phyloP scores from a whole-genome alignment of 2,329 filamentous ascomycete genomes.

The Diaporthe humulicola region DNA sequence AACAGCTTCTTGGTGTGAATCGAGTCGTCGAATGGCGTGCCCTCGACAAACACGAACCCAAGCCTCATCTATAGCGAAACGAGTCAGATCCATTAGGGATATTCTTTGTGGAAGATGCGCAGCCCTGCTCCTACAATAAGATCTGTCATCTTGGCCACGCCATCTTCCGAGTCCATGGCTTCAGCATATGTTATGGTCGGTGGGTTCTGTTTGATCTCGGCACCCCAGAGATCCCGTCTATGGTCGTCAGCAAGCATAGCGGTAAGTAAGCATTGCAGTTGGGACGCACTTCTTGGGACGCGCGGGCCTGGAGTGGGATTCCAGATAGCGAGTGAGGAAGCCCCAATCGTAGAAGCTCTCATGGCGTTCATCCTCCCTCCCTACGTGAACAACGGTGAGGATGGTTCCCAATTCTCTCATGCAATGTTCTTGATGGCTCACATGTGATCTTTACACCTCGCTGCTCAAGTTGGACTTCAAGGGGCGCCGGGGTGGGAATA shows the following conservation, averaged over 20 bases:
- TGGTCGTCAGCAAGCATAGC: neutral
- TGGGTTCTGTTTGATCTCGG: constrained; percentile 56
- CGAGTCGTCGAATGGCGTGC: constrained; percentile 74
- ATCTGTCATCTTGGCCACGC: constrained; percentile 72
- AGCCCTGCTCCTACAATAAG: constrained; percentile 67
- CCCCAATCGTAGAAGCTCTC: constrained; percentile 75
- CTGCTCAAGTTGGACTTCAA: constrained; percentile 49
- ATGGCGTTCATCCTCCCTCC: constrained; percentile 76
- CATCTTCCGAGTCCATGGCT: constrained; percentile 69
- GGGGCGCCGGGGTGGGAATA: constrained; percentile 55
- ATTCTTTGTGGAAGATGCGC: too few relatives aligned
- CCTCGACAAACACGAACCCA: constrained; percentile 84
- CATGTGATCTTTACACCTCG: constrained; percentile 63
- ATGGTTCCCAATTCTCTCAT: constrained; percentile 24
- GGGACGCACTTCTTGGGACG: constrained; percentile 47
- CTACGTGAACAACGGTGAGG: constrained; percentile 54
- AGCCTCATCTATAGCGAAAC: constrained; percentile 65
- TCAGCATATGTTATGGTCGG: constrained; percentile 72
- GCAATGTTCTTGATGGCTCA: constrained; percentile 48
- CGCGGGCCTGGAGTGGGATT: constrained; percentile 51
- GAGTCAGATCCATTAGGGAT: neutral
- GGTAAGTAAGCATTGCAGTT: too few relatives aligned
- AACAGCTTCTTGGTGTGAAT: constrained; percentile 81
- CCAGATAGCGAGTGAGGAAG: constrained; percentile 68
- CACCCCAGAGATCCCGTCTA: constrained; percentile 46